Evolutionary conservation across 495 filamentous ascomycete genomes (phyloP).

Genomic region (Barbatosphaeria neglecta): DNA sequence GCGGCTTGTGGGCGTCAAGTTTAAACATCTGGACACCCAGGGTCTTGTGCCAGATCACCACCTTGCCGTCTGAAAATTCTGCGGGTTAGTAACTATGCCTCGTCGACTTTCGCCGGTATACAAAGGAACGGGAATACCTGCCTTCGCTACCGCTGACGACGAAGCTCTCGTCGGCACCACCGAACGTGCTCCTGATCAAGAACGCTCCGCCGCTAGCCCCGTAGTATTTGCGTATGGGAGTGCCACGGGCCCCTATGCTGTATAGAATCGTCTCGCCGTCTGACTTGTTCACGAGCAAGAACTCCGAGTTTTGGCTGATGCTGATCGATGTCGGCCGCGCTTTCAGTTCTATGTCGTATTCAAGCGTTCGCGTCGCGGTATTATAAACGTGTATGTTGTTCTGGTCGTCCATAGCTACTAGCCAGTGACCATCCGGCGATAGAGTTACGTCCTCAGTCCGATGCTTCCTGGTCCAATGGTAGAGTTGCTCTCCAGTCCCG

Average conservation of each 20-base stretch:
- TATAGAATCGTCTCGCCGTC: constrained; percentile 65
- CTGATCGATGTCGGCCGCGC: constrained; percentile 62
- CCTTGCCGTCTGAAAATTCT: constrained; percentile 15
- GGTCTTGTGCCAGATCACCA: constrained; percentile 86
- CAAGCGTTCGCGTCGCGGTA: constrained; percentile 56
- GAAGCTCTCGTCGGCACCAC: constrained; percentile 83
- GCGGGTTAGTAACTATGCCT: too few species aligned
- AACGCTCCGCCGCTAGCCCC: constrained; percentile 62
- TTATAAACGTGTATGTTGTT: constrained; percentile 72
- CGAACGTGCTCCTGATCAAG: constrained; percentile 73
- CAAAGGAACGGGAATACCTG: constrained; percentile 36
- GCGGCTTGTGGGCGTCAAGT: constrained; percentile 59
- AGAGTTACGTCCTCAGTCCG: constrained; percentile 77
- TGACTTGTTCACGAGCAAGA: constrained; percentile 71
- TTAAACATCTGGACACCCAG: constrained; percentile 64
- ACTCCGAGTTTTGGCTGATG: constrained; percentile 66
- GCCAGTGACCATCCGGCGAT: constrained; percentile 62
- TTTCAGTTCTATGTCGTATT: constrained; percentile 58
- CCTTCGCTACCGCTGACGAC: constrained; percentile 88
- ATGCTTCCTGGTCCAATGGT: constrained; percentile 56
- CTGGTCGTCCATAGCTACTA: constrained; percentile 66
- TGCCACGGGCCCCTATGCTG: constrained; percentile 55
- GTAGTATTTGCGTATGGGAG: constrained; percentile 57
- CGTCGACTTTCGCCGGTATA: too few species aligned
- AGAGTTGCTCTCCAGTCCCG: constrained; percentile 37